Conservation (phyloP, 768 basidiomycete genomes). For the Infundibulicybe gibba region DNA sequence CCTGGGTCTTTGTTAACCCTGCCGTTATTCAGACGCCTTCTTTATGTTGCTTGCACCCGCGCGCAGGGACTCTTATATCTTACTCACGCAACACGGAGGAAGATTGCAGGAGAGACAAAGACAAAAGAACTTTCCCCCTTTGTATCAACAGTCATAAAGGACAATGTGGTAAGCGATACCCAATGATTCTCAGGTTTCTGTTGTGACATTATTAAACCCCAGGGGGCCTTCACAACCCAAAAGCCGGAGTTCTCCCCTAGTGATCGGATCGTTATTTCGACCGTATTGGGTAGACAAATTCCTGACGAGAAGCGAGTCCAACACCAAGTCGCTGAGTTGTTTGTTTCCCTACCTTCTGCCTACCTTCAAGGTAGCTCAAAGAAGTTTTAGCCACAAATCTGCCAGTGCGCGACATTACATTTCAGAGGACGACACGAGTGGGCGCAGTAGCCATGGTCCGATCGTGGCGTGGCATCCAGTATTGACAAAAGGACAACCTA, state of each 20-base stretch:
- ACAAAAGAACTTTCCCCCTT: conserved; percentile 55
- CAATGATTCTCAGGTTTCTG: neutral
- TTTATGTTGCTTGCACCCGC: conserved; percentile 88
- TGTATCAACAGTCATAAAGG: conserved; percentile 37
- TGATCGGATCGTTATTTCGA: conserved; percentile 47
- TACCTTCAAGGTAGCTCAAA: conserved; percentile 4
- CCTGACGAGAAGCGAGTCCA: conserved; percentile 42
- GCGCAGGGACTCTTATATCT: conserved; percentile 72
- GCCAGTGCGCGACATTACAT: conserved; percentile 16
- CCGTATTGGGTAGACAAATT: conserved; percentile 44
- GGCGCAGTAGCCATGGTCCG: neutral
- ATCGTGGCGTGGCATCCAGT: conserved; percentile 10
- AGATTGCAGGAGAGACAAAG: conserved; percentile 30
- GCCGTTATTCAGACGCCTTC: conserved; percentile 53
- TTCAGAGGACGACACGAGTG: conserved; percentile 4
- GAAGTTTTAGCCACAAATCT: conserved; percentile 21
- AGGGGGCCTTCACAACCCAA: conserved; percentile 40
- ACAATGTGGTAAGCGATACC: conserved; percentile 34
- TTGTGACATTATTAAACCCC: conserved; percentile 2
- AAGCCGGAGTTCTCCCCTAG: conserved; percentile 35
- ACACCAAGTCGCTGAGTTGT: conserved; percentile 46
- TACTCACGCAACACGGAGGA: conserved; percentile 25
- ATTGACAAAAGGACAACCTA: conserved; percentile 2
- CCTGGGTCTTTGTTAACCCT: neutral
- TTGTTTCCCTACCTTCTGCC: conserved; percentile 17